These are phyloP conservation scores for Thalassiosira ordinaria DNA, from an alignment of 352 stramenopile species.

Conservation along the genomic window DNA sequence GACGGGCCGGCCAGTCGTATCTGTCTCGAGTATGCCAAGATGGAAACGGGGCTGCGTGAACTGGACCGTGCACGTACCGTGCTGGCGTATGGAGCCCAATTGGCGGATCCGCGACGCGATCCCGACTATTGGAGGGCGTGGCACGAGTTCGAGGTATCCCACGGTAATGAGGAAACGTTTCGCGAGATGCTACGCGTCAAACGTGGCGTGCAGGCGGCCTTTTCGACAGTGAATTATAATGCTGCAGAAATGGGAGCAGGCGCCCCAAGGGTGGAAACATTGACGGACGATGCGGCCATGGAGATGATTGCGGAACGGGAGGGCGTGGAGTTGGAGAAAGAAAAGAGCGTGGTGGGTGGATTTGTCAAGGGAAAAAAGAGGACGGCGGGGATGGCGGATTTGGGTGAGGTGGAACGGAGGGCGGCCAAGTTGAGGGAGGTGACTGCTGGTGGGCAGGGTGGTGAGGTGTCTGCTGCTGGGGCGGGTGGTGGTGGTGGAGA, in stretches of 20 bases:
- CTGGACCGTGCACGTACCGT: slow-evolving; percentile 96
- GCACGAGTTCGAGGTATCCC: slow-evolving; percentile 90
- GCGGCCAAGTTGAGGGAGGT: slow-evolving; percentile 87
- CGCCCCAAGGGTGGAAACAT: slow-evolving; percentile 54
- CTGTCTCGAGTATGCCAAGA: slow-evolving; percentile 95
- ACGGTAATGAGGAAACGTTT: slow-evolving; percentile 99
- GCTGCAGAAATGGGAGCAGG: slow-evolving; percentile 88
- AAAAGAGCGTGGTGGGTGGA: slow-evolving; percentile 56
- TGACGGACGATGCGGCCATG: slow-evolving; percentile 89
- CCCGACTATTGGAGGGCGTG: slow-evolving; percentile 96
- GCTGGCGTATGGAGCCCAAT: slow-evolving; percentile 95
- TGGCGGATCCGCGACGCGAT: slow-evolving; percentile 94
- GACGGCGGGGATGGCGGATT: slow-evolving; percentile 78
- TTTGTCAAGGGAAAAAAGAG: slow-evolving; percentile 82
- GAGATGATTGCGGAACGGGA: slow-evolving; percentile 88
- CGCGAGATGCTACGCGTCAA: slow-evolving; percentile 99
- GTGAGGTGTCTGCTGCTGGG: slow-evolving; percentile 10
- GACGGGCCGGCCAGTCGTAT: slow-evolving; percentile 91
- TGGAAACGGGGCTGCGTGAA: slow-evolving; percentile 97
- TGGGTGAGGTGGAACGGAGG: slow-evolving; percentile 85
- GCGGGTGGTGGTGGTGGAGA: slow-evolving; percentile 67
- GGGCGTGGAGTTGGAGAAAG: slow-evolving; percentile 74
- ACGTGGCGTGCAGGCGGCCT: slow-evolving; percentile 94
- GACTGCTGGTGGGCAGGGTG: slow-evolving; percentile 78
- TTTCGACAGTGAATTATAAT: slow-evolving; percentile 96